Conservation (phyloP, 345 rosid genomes). For the Syzygium aromaticum region DNA sequence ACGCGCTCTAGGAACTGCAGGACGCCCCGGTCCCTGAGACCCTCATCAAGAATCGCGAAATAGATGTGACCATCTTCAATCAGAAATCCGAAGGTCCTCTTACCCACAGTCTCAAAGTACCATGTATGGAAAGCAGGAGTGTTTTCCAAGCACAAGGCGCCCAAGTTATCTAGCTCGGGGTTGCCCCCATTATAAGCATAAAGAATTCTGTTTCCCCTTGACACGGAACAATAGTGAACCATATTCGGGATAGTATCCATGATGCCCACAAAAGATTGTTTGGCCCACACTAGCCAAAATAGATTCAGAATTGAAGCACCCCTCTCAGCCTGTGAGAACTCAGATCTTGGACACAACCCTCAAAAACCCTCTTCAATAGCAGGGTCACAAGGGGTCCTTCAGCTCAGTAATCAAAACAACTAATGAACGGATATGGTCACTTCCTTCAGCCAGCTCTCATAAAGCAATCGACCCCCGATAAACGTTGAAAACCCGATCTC, state of each 20-base stretch:
- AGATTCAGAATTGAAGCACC: not conserved
- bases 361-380: not conserved
- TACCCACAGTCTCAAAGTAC: conserved; percentile 66
- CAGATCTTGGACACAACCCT: not conserved
- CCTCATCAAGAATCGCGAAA: conserved; percentile 58
- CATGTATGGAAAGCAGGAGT: conserved; percentile 63
- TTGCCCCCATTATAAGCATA: conserved; percentile 54
- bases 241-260: conserved; percentile 60
- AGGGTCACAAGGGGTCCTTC: not conserved
- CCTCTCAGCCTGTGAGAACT: not conserved
- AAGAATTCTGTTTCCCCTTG: conserved; percentile 38
- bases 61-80: conserved; percentile 59
- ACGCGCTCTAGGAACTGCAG: conserved; percentile 57
- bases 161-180: conserved; percentile 41
- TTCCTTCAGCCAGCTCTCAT: not conserved
- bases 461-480: not conserved
- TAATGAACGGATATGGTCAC: not conserved
- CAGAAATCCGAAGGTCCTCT: conserved; percentile 55
- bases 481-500: not conserved
- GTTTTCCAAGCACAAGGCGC: conserved; percentile 51
- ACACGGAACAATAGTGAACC: conserved; percentile 66
- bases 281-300: not conserved
- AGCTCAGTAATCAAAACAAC: not conserved
- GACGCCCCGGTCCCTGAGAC: conserved; percentile 36
- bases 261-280: not conserved